phyloP scores from a whole-genome alignment of 805 yeast genomes.

The Jamesozyma rosinii region DNA sequence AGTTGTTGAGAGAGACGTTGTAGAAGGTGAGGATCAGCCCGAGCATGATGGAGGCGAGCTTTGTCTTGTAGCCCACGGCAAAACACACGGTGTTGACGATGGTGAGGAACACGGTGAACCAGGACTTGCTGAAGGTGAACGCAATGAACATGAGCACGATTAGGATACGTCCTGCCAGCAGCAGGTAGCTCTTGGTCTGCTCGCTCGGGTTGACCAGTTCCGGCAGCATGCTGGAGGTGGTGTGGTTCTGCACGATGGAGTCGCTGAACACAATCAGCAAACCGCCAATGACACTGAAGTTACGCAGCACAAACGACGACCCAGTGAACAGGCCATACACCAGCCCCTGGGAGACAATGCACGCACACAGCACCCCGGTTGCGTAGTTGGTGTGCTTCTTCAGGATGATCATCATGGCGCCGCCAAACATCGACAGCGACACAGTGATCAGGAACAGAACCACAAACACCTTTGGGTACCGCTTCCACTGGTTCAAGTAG shows the following conservation, averaged over 20 bases:
- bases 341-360: conserved; percentile 74
- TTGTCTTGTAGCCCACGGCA: conserved; percentile 87
- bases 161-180: conserved; percentile 81
- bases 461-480: conserved; percentile 67
- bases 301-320: conserved; percentile 72
- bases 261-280: conserved; percentile 79
- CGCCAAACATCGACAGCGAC: conserved; percentile 58
- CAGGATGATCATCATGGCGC: conserved; percentile 62
- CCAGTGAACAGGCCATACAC: conserved; percentile 83
- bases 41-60: conserved; percentile 65
- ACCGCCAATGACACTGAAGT: conserved; percentile 87
- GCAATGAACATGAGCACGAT: conserved; percentile 78
- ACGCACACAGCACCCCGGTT: conserved; percentile 56
- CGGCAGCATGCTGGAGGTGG: conserved; percentile 39
- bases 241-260: conserved; percentile 67
- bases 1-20: conserved; percentile 74
- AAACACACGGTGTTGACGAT: conserved; percentile 68
- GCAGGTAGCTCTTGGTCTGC: conserved; percentile 58
- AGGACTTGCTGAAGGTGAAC: conserved; percentile 65
- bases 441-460: conserved; percentile 58
- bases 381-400: conserved; percentile 64
- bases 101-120: conserved; percentile 59
- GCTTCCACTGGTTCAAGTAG: conserved; percentile 72
- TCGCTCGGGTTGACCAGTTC: conserved; percentile 55
- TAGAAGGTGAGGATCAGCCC: conserved; percentile 64